Evolutionary conservation across 257 asterid species (phyloP).

Genomic region (Catharanthus roseus): DNA sequence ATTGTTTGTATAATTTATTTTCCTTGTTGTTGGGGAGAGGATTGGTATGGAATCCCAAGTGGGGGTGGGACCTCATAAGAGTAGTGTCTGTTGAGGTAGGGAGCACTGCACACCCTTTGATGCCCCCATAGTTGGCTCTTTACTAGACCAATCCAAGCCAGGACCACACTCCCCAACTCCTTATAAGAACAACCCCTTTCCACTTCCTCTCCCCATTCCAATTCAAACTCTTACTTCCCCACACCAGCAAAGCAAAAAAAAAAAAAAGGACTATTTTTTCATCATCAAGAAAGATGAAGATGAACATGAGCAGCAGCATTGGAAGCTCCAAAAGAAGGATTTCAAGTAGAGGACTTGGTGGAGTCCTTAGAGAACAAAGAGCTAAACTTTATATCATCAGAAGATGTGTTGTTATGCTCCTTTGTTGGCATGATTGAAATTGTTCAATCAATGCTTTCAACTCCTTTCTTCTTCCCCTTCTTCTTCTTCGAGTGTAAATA

Average conservation of each 20-base stretch:
- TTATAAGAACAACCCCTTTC: constrained; percentile 32
- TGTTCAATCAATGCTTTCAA: background rate
- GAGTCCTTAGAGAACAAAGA: constrained; percentile 69
- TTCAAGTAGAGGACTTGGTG: constrained; percentile 77
- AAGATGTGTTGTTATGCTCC: constrained; percentile 86
- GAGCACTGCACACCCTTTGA: constrained; percentile 58
- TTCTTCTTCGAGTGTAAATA: constrained; percentile 36
- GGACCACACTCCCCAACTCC: constrained; percentile 32
- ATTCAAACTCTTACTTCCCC: too few species aligned
- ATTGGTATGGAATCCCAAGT: constrained; percentile 32
- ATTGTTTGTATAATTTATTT: too few species aligned
- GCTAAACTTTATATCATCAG: constrained; percentile 74
- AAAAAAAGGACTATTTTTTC: too few species aligned
- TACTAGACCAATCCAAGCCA: constrained; percentile 42
- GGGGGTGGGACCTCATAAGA: constrained; percentile 34
- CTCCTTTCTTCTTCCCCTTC: constrained; percentile 7
- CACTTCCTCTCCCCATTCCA: constrained; percentile 5
- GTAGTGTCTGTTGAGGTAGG: constrained; percentile 43
- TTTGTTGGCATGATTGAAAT: constrained; percentile 59
- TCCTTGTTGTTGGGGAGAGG: constrained; percentile 2
- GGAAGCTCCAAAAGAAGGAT: constrained; percentile 55
- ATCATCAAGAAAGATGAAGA: constrained; percentile 52
- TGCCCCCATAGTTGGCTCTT: constrained; percentile 63
- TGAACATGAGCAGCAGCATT: constrained; percentile 33
- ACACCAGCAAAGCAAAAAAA: too few species aligned